Conservation (phyloP, 176 grass and related monocot genomes). For the Oryza longistaminata region DNA sequence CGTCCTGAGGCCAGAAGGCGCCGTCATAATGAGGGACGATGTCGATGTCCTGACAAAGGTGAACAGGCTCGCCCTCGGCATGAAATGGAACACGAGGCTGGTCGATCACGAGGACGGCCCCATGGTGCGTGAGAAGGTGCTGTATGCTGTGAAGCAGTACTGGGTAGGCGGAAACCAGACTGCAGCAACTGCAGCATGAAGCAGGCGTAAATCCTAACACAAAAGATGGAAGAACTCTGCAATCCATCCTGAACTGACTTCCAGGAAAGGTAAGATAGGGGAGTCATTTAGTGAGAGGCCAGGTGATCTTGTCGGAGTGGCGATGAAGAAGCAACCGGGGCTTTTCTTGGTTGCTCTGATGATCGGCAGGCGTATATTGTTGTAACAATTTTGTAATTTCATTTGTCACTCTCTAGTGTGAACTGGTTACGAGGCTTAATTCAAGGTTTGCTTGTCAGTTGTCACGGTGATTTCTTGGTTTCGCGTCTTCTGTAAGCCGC, state of each 20-base stretch:
- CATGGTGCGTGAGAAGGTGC: constrained; percentile 56
- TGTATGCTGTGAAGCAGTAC: constrained; percentile 79
- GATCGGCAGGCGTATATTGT: constrained; percentile 10
- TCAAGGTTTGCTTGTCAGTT: neutral
- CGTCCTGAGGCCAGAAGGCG: constrained; percentile 79
- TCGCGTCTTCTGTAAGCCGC: neutral
- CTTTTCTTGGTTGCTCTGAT: constrained; percentile 33
- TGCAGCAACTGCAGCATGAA: constrained; percentile 45
- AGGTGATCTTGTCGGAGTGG: neutral
- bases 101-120: constrained; percentile 80
- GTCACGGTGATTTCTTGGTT: neutral
- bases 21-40: constrained; percentile 68
- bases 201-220: neutral
- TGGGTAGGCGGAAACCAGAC: constrained; percentile 83
- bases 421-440: constrained; percentile 23
- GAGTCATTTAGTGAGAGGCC: neutral
- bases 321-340: constrained; percentile 13
- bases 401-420: neutral
- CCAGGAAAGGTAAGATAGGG: constrained; percentile 7
- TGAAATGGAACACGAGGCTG: constrained; percentile 78
- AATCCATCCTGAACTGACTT: constrained; percentile 21
- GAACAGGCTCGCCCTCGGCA: constrained; percentile 62
- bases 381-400: constrained; percentile 43
- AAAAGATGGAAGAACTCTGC: constrained; percentile 20
- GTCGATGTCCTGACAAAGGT: constrained; percentile 63